These are phyloP conservation scores for Colletotrichum ledebouriae DNA, from an alignment of 2,329 filamentous ascomycete genomes.

Conservation along the genomic window DNA sequence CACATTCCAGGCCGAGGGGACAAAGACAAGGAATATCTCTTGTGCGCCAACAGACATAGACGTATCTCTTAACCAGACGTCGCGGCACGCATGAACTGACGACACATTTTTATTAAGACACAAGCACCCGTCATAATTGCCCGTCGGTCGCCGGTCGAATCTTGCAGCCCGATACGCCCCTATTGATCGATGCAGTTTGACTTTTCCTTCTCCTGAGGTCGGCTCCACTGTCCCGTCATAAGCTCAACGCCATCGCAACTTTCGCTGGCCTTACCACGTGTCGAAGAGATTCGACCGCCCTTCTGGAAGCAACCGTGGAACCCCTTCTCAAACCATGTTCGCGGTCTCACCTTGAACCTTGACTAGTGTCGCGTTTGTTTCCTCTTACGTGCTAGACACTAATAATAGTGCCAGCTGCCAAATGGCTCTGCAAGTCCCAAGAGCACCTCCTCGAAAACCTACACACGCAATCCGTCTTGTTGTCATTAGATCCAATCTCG, in stretches of 20 bases:
- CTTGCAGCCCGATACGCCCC: not conserved
- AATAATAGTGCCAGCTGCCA: not conserved
- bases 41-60: not conserved
- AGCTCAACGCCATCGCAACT: conserved; percentile 15
- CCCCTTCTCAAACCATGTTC: not conserved
- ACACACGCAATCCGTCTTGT: not conserved
- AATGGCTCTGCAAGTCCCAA: not conserved
- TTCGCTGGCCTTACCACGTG: conserved; percentile 9
- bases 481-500: not conserved
- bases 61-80: not conserved
- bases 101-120: not conserved
- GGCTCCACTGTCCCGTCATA: not conserved
- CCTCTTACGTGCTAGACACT: conserved; percentile 4
- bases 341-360: not conserved
- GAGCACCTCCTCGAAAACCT: too few species aligned
- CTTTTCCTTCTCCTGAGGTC: not conserved
- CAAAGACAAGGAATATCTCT: conserved; percentile 3
- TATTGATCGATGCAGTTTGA: not conserved
- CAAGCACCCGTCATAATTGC: not conserved
- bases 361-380: conserved; percentile 5
- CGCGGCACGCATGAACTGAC: not conserved
- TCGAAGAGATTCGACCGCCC: not conserved
- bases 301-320: conserved; percentile 18
- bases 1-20: not conserved
- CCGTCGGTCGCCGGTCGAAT: conserved; percentile 2